phyloP scores from a whole-genome alignment of 495 filamentous ascomycete species.

The Talaromyces nanjingensis region DNA sequence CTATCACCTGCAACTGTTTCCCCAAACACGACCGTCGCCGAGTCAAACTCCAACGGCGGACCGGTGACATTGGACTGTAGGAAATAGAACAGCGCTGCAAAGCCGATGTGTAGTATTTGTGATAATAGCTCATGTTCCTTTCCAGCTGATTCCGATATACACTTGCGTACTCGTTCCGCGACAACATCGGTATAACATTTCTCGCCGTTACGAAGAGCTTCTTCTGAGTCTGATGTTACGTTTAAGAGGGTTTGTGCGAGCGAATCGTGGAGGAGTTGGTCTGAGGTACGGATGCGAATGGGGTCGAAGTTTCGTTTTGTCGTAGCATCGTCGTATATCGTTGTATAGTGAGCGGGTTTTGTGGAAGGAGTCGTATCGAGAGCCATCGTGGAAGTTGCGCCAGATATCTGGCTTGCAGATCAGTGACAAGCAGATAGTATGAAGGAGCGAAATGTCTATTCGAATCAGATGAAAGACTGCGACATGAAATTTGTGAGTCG shows the following conservation, averaged over 20 bases:
- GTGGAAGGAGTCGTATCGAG: not conserved
- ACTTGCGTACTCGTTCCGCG: slow-evolving; percentile 12
- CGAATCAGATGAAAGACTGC: not conserved
- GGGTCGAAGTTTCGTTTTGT: slow-evolving; percentile 29
- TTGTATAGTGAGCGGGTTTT: slow-evolving; percentile 17
- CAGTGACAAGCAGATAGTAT: not conserved
- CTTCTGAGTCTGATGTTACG: slow-evolving; percentile 11
- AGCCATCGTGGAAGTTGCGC: not conserved
- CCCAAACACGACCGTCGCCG: slow-evolving; percentile 50
- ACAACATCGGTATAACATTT: slow-evolving; percentile 33
- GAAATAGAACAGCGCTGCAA: slow-evolving; percentile 74
- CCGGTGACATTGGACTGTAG: slow-evolving; percentile 90
- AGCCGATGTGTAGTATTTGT: slow-evolving; percentile 51
- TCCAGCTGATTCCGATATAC: slow-evolving; percentile 20
- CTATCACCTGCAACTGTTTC: slow-evolving; percentile 5
- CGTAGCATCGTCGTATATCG: slow-evolving; percentile 23
- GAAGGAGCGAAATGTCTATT: not conserved
- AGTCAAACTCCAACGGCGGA: slow-evolving; percentile 57
- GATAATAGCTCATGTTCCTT: slow-evolving; percentile 24
- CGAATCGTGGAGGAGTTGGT: slow-evolving; percentile 28
- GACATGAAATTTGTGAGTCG: not conserved
- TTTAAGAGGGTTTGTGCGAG: slow-evolving; percentile 32
- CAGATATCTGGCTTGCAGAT: not conserved
- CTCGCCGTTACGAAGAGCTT: slow-evolving; percentile 19
- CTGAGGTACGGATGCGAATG: slow-evolving; percentile 25